Conservation (phyloP, 495 filamentous ascomycete genomes). For the Talaromyces adpressus region DNA sequence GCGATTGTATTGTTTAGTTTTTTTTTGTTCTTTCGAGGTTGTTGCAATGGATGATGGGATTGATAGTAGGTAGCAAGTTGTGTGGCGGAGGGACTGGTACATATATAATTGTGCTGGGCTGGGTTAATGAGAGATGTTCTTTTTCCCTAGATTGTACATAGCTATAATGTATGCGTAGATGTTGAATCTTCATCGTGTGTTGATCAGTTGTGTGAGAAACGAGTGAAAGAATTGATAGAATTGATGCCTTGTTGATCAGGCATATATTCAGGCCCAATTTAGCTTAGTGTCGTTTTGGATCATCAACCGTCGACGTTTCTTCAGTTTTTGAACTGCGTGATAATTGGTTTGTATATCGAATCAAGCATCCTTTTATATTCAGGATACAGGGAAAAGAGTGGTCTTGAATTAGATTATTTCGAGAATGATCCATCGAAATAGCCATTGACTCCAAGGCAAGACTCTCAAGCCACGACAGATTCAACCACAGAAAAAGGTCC, state of each 20-base stretch:
- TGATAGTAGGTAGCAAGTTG: neutral
- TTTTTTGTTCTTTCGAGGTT: neutral
- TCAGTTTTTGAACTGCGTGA: neutral
- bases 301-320: neutral
- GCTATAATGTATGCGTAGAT: neutral
- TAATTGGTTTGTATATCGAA: neutral
- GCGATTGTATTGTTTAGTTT: neutral
- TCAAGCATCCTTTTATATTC: too few relatives aligned
- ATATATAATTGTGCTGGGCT: neutral
- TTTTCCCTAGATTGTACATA: neutral
- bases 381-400: too few relatives aligned
- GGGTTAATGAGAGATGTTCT: neutral
- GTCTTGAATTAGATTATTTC: too few relatives aligned
- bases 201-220: too few relatives aligned
- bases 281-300: neutral
- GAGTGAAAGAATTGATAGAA: neutral
- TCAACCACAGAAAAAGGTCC: too few relatives aligned
- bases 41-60: neutral
- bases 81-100: neutral
- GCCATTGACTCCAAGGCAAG: too few relatives aligned
- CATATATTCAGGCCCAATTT: neutral
- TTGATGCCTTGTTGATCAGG: neutral
- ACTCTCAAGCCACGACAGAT: too few relatives aligned
- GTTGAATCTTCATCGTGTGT: neutral
- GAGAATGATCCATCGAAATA: too few relatives aligned